These are phyloP conservation scores for Leucosporidium scottii DNA, from an alignment of 768 basidiomycete genomes.

Conservation along the genomic window DNA sequence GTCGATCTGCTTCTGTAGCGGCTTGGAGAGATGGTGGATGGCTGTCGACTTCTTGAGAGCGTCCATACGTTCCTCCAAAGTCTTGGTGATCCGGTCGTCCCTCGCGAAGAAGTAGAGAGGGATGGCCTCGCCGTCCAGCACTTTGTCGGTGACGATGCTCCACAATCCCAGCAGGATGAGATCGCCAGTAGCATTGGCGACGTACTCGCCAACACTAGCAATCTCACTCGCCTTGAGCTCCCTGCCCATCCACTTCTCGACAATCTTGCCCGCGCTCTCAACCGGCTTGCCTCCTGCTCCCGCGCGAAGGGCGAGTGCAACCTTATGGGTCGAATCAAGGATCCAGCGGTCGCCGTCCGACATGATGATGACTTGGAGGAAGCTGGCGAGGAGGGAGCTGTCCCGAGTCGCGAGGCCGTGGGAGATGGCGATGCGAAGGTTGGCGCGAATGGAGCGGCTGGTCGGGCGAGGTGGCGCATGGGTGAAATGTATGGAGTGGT, in stretches of 20 bases:
- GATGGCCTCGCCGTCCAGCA: conserved; percentile 38
- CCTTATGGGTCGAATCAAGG: conserved; percentile 57
- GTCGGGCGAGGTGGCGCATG: not conserved
- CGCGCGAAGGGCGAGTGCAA: conserved; percentile 62
- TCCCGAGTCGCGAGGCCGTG: conserved; percentile 58
- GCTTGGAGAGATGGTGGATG: conserved; percentile 49
- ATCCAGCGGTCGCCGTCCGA: conserved; percentile 52
- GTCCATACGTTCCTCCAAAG: conserved; percentile 51
- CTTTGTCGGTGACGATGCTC: conserved; percentile 55
- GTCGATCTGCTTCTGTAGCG: conserved; percentile 64
- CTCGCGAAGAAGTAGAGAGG: conserved; percentile 90
- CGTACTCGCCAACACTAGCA: conserved; percentile 78
- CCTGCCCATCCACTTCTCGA: conserved; percentile 77
- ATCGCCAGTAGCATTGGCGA: conserved; percentile 84
- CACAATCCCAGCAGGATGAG: conserved; percentile 74
- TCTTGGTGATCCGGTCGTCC: conserved; percentile 60
- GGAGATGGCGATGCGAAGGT: conserved; percentile 87
- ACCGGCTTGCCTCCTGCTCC: conserved; percentile 67
- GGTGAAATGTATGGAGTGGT: conserved; percentile 46
- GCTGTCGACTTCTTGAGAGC: conserved; percentile 38
- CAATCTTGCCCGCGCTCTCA: conserved; percentile 61
- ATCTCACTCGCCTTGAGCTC: conserved; percentile 73
- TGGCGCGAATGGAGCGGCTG: conserved; percentile 50
- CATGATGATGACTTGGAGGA: conserved; percentile 92
- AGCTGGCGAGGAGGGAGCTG: conserved; percentile 79